These are phyloP conservation scores for Malania oleifera DNA, from an alignment of 164 flowering plant genomes.

Conservation along the genomic window DNA sequence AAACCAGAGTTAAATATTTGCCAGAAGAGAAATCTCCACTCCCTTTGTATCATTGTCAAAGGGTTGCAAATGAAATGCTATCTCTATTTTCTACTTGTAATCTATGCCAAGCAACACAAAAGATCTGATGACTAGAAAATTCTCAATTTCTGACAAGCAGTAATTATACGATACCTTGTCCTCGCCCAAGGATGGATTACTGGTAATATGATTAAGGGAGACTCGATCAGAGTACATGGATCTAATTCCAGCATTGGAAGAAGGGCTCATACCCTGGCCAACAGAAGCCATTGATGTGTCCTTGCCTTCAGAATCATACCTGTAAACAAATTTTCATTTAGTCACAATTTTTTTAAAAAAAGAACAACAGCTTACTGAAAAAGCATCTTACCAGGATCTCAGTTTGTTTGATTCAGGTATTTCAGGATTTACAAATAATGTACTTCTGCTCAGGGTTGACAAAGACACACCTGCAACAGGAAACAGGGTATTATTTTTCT, in stretches of 20 bases:
- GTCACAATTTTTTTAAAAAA: background rate
- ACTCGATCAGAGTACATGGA: slow-evolving; percentile 79
- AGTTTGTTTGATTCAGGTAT: slow-evolving; percentile 73
- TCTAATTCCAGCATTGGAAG: slow-evolving; percentile 41
- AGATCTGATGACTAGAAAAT: background rate
- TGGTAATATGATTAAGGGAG: slow-evolving; percentile 48
- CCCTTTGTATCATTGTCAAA: no score
- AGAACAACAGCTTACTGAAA: background rate
- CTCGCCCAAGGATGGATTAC: slow-evolving; percentile 72
- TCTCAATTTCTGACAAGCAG: background rate
- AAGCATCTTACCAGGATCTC: slow-evolving; percentile 52
- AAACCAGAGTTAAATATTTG: no score
- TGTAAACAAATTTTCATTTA: slow-evolving; percentile 16
- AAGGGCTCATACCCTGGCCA: slow-evolving; percentile 53
- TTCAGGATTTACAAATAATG: slow-evolving; percentile 67
- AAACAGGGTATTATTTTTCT: background rate
- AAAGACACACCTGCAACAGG: slow-evolving; percentile 67
- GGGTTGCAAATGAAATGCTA: no score
- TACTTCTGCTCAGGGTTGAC: slow-evolving; percentile 64
- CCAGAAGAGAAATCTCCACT: no score
- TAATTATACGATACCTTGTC: slow-evolving; percentile 47
- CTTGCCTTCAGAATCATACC: slow-evolving; percentile 95
- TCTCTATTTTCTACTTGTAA: no score
- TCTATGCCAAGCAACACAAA: no score
- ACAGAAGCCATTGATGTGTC: slow-evolving; percentile 66